Evolutionary conservation across 805 yeast genomes (phyloP).

Genomic region (Yarrowia sp.): DNA sequence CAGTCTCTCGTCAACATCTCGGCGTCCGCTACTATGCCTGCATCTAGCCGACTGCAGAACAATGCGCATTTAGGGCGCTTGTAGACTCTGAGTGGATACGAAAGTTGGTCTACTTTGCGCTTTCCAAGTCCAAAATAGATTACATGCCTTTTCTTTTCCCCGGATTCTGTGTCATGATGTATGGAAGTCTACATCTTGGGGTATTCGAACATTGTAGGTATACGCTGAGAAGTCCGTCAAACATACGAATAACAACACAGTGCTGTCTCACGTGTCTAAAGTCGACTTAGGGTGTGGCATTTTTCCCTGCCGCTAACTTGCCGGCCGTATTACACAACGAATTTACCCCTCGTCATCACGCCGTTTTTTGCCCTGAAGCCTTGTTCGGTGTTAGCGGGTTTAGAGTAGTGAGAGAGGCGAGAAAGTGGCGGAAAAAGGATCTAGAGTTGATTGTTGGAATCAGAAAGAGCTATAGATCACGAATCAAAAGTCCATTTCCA

Average conservation of each 20-base stretch:
- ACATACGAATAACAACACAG: too few species aligned
- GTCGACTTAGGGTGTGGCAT: background rate
- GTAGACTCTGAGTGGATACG: background rate
- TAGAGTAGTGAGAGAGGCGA: background rate
- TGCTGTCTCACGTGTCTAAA: background rate
- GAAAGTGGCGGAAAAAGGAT: background rate
- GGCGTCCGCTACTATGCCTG: background rate
- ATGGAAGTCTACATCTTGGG: background rate
- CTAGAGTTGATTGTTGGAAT: background rate
- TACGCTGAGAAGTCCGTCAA: too few species aligned
- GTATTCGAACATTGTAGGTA: background rate
- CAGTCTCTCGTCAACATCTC: background rate
- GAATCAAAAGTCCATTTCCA: too few species aligned
- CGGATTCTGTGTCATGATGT: background rate
- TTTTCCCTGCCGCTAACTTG: slow-evolving; percentile 7
- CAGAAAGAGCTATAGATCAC: background rate
- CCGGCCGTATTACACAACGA: slow-evolving; percentile 28
- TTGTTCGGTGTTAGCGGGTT: slow-evolving; percentile 30
- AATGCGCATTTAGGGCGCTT: slow-evolving; percentile 1
- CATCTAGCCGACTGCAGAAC: slow-evolving; percentile 14
- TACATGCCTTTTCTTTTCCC: background rate
- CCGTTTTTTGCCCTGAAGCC: slow-evolving; percentile 31
- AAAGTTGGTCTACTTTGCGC: slow-evolving; percentile 1
- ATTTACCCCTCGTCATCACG: slow-evolving; percentile 24
- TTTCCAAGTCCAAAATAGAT: background rate